These are phyloP conservation scores for Rhodofomes roseus DNA, from an alignment of 1,284 basidiomycete species.

Conservation along the genomic window DNA sequence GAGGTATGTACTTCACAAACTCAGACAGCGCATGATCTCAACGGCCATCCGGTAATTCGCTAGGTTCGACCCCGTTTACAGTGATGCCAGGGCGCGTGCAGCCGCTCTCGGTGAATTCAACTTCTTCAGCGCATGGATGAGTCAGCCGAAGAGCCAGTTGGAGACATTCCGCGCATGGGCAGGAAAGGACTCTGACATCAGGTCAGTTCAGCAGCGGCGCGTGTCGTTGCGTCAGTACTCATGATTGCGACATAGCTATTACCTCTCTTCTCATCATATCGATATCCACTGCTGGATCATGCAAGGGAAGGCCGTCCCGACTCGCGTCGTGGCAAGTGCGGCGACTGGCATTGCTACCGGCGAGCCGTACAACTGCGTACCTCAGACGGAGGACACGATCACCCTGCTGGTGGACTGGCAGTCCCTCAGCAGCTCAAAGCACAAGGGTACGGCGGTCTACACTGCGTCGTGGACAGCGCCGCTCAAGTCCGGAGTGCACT, in stretches of 20 bases:
- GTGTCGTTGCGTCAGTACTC: background rate
- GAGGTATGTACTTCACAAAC: conserved; percentile 35
- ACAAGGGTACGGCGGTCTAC: conserved; percentile 82
- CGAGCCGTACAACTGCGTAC: conserved; percentile 81
- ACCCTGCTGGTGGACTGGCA: conserved; percentile 93
- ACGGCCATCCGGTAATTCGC: background rate
- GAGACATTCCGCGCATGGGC: conserved; percentile 95
- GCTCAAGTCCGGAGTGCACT: conserved; percentile 75
- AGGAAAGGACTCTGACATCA: conserved; percentile 89
- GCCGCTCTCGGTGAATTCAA: conserved; percentile 85
- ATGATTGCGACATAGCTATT: conserved; percentile 55
- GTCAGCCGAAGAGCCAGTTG: conserved; percentile 91
- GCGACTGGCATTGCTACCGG: conserved; percentile 86
- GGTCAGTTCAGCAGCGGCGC: conserved; percentile 34
- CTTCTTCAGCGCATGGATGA: conserved; percentile 92
- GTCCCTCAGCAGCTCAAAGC: conserved; percentile 64
- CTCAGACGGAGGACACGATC: conserved; percentile 90
- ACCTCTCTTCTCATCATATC: conserved; percentile 92
- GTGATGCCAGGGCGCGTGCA: conserved; percentile 80
- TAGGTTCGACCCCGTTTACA: conserved; percentile 90
- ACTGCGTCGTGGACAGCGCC: conserved; percentile 90
- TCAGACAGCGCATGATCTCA: background rate
- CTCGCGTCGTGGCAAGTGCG: conserved; percentile 84
- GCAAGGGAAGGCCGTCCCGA: conserved; percentile 75
- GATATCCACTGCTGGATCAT: conserved; percentile 92